Conservation (phyloP, 2,329 filamentous ascomycete species). For the Xylaria polymorpha region DNA sequence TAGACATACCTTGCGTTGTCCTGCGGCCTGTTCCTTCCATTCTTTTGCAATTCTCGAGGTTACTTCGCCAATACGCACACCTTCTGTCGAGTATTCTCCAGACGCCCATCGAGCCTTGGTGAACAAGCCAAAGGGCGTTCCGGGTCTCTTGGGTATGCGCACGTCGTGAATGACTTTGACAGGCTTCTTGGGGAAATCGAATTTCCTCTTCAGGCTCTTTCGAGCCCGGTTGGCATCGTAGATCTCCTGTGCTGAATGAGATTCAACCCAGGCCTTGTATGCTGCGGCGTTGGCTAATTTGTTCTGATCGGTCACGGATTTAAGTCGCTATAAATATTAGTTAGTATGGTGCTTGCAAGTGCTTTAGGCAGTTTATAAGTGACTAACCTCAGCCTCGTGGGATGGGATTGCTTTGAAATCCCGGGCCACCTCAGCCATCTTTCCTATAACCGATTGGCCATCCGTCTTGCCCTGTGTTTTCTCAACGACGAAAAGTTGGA, state of each 20-base stretch:
- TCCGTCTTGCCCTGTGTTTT: slow-evolving; percentile 43
- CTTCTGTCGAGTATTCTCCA: slow-evolving; percentile 41
- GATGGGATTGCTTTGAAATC: slow-evolving; percentile 56
- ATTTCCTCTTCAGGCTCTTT: slow-evolving; percentile 53
- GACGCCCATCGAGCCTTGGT: slow-evolving; percentile 53
- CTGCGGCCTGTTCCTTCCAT: slow-evolving; percentile 58
- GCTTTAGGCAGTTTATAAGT: background rate
- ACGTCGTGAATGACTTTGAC: slow-evolving; percentile 57
- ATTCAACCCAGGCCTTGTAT: slow-evolving; percentile 62
- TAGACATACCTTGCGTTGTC: slow-evolving; percentile 57
- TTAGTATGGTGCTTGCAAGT: slow-evolving; percentile 31
- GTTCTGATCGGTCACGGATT: slow-evolving; percentile 55
- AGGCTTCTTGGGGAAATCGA: slow-evolving; percentile 44
- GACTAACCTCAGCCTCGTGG: slow-evolving; percentile 59
- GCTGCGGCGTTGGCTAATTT: slow-evolving; percentile 53
- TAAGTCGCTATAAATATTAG: slow-evolving; percentile 52
- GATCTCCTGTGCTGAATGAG: slow-evolving; percentile 55
- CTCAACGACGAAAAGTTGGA: slow-evolving; percentile 55
- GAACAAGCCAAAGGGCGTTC: slow-evolving; percentile 53
- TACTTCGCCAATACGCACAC: slow-evolving; percentile 31
- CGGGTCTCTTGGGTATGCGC: slow-evolving; percentile 58
- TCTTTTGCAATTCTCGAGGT: slow-evolving; percentile 48
- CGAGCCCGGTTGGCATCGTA: slow-evolving; percentile 62
- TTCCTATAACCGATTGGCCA: slow-evolving; percentile 28
- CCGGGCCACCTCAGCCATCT: slow-evolving; percentile 47